These are phyloP conservation scores for Gelatoporia subvermispora DNA, from an alignment of 768 basidiomycete genomes.

Conservation along the genomic window DNA sequence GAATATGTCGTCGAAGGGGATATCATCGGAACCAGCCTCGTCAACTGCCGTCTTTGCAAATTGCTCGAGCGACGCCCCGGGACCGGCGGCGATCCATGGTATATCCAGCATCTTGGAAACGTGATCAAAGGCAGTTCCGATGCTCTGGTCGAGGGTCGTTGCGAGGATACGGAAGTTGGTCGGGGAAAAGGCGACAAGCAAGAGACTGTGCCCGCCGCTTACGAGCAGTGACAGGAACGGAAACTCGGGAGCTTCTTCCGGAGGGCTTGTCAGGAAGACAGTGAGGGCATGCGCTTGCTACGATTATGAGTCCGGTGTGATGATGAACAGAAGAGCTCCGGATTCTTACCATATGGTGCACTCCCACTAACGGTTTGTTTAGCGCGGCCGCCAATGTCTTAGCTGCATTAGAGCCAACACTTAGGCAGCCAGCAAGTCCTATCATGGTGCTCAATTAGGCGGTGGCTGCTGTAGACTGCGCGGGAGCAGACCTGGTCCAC, in stretches of 20 bases:
- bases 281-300: slow-evolving; percentile 95
- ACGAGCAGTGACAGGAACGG: slow-evolving; percentile 88
- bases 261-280: slow-evolving; percentile 58
- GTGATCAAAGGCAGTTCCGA: slow-evolving; percentile 83
- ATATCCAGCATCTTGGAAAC: slow-evolving; percentile 67
- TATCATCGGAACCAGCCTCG: slow-evolving; percentile 31
- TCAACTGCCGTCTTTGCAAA: slow-evolving; percentile 41
- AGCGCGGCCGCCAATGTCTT: slow-evolving; percentile 76
- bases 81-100: slow-evolving; percentile 56
- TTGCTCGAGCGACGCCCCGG: slow-evolving; percentile 77
- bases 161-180: slow-evolving; percentile 65
- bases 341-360: slow-evolving; percentile 85
- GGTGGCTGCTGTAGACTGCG: slow-evolving; percentile 3
- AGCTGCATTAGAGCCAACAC: slow-evolving; percentile 77
- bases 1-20: background rate
- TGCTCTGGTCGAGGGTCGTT: slow-evolving; percentile 67
- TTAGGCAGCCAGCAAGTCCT: slow-evolving; percentile 81
- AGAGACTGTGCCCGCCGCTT: slow-evolving; percentile 92
- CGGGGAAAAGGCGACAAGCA: slow-evolving; percentile 65
- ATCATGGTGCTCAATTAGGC: background rate
- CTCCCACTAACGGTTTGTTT: slow-evolving; percentile 78
- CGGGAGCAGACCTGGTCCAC: slow-evolving; percentile 65
- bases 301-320: slow-evolving; percentile 4
- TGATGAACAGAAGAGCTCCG: slow-evolving; percentile 1
- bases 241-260: slow-evolving; percentile 44